Evolutionary conservation across 441 rosid species (phyloP).

Genomic region (Daphne laureola): DNA sequence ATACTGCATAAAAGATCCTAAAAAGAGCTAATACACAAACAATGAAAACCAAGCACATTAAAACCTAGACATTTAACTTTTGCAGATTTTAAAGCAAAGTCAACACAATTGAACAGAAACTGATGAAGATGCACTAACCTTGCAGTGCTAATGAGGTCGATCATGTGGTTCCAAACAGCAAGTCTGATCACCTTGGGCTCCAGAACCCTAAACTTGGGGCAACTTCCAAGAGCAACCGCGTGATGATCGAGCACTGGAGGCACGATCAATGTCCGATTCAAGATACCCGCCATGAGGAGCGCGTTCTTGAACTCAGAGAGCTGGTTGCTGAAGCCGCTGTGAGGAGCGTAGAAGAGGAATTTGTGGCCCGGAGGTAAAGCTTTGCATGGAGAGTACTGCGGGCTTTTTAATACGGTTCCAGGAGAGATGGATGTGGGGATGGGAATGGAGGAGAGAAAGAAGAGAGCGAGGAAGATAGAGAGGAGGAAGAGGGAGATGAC

Average conservation of each 20-base stretch:
- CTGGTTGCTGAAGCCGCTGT: conserved; percentile 96
- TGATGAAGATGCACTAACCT: conserved; percentile 34
- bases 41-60: no score
- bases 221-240: conserved; percentile 92
- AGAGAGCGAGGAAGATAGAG: conserved; percentile 17
- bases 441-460: conserved; percentile 32
- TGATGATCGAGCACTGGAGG: conserved; percentile 93
- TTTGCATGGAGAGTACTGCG: conserved; percentile 35
- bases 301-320: conserved; percentile 83
- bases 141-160: conserved; percentile 51
- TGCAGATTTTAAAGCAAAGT: no score
- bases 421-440: conserved; percentile 31
- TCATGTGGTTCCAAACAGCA: conserved; percentile 60
- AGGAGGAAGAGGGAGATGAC: conserved; percentile 26
- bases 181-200: conserved; percentile 45
- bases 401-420: conserved; percentile 10
- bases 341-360: conserved; percentile 74
- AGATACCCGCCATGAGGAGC: conserved; percentile 48
- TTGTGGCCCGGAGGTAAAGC: conserved; percentile 21
- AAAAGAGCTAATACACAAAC: no score
- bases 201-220: conserved; percentile 90
- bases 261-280: conserved; percentile 74
- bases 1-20: not conserved
- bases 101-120: not conserved
- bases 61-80: no score